phyloP scores from a whole-genome alignment of 2,329 filamentous ascomycete genomes.

The Xylaria sp. region DNA sequence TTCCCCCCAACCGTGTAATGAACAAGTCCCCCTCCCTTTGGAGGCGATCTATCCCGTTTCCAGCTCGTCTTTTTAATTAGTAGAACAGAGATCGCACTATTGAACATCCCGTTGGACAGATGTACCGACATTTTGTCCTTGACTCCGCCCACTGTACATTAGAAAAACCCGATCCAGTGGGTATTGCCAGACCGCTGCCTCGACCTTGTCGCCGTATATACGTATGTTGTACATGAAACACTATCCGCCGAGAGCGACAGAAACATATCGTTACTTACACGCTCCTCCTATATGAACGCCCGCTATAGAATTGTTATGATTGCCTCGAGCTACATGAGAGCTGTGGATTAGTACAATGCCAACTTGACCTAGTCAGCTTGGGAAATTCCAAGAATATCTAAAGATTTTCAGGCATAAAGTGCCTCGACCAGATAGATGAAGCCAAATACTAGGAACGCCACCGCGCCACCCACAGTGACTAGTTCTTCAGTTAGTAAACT shows the following conservation, averaged over 20 bases:
- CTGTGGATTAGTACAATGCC: conserved; percentile 34
- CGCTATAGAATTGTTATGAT: conserved; percentile 13
- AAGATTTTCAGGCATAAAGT: conserved; percentile 61
- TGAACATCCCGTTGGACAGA: conserved; percentile 4
- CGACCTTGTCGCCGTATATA: conserved; percentile 14
- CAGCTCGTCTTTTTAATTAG: conserved; percentile 3
- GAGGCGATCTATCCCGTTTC: background rate
- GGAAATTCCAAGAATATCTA: background rate
- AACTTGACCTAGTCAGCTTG: conserved; percentile 7
- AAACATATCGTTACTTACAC: conserved; percentile 6
- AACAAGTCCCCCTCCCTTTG: background rate
- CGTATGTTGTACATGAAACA: conserved; percentile 34
- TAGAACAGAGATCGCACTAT: conserved; percentile 9
- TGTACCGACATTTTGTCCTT: conserved; percentile 19
- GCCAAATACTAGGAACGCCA: conserved; percentile 90
- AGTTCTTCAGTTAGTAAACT: conserved; percentile 64
- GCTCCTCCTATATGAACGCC: conserved; percentile 27
- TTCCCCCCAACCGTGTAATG: conserved; percentile 11
- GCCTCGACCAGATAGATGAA: conserved; percentile 91
- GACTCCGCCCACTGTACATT: conserved; percentile 20
- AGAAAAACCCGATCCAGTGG: conserved; percentile 14
- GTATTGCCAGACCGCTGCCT: conserved; percentile 13
- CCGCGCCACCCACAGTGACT: conserved; percentile 93
- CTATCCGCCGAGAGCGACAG: background rate
- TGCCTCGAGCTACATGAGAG: conserved; percentile 6